Evolutionary conservation across 805 yeast genomes (phyloP), one percentile per base, ranked within the genome.

Genomic region (Hanseniaspora nectarophila): DNA sequence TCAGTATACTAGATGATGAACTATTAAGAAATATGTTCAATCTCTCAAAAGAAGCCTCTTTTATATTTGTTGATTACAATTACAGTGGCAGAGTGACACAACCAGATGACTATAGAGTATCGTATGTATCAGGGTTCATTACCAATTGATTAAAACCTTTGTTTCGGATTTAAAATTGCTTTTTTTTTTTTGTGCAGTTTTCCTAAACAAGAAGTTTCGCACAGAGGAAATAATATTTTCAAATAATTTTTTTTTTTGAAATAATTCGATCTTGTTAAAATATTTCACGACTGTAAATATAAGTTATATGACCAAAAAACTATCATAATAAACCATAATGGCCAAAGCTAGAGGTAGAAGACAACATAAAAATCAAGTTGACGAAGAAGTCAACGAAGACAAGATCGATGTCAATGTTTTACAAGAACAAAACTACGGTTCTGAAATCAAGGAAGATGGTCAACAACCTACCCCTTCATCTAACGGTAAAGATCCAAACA

Each of bases 91-190:
- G 64, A 10, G 90, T 73, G 1, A 57, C 58, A 0, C 60, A 63
- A 16, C 57, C 68, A 1, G 53, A 59, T 28, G 95, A 88, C 40
- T 80, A 84, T 56, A 84, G 95, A 64, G 97, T 90, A n/a, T 84
- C 95, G 54, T 90, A 90, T 65, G 95, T 90, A 1, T 76, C 90
- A 43, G 96, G 90, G 0, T 82, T 76, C 60, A 43, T 54, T 38
- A 21, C 31, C 32, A 40, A 50, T 43, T 28, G 48, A 43, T 23
- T 28, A 42, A 40, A 40, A 20, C 23, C 23, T 16, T 15, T 15
- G 6, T 1, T 23, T 40, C 32, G 29, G 29, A 24, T 40, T 24
- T 40, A 24, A 24, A 40, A 40, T 40, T 40, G 32, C 32, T 40
- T 40, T 40, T 40, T 40, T 40, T 39, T 15, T 39, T 40, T 26